Percentiles rank a stretch among this genome's conserved stretches.
Evolutionary conservation across 108 stramenopile species (phyloP).

Genomic region (Chaetoceros muelleri): DNA sequence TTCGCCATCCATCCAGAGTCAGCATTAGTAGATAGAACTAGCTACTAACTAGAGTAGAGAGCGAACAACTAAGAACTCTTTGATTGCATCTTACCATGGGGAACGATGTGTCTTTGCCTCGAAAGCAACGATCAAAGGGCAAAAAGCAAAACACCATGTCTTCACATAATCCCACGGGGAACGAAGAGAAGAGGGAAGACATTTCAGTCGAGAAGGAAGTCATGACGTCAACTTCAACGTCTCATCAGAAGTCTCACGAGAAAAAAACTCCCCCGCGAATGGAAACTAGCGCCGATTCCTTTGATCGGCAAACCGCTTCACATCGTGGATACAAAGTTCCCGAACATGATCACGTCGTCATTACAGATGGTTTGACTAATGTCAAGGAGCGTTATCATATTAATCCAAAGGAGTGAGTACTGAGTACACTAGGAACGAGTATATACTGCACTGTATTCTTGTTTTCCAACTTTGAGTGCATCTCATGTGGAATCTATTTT

Average conservation of each 20-base stretch:
- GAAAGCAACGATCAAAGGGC: background rate
- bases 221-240: too few relatives aligned
- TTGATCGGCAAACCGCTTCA: background rate
- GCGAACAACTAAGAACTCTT: too few relatives aligned
- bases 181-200: background rate
- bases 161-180: background rate
- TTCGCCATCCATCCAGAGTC: too few relatives aligned
- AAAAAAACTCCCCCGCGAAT: background rate
- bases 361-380: conserved; percentile 72
- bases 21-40: too few relatives aligned
- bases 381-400: conserved; percentile 79
- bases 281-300: background rate
- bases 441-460: background rate
- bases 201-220: background rate
- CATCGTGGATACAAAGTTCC: background rate
- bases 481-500: background rate
- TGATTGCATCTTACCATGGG: too few relatives aligned
- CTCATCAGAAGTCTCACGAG: too few relatives aligned
- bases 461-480: background rate
- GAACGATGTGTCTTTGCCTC: background rate
- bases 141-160: background rate
- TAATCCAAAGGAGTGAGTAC: conserved; percentile 48
- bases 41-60: too few relatives aligned
- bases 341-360: conserved; percentile 37
- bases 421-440: too few relatives aligned